Conservation (phyloP, 345 rosid genomes). For the Syzygium grande region DNA sequence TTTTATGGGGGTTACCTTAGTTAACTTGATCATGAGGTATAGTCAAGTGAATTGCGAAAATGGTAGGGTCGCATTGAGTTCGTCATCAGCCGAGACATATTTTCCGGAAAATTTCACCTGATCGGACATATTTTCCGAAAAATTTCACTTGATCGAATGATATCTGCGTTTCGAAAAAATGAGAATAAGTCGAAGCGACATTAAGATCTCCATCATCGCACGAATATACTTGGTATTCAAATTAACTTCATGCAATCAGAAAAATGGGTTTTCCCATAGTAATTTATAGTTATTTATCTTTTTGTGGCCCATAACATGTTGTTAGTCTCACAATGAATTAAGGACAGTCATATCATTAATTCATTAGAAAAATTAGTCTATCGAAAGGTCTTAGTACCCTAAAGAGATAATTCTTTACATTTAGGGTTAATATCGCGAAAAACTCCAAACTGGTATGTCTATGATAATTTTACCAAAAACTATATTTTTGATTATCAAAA, state of each 20-base stretch:
- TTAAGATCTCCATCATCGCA: background rate
- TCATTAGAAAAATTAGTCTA: background rate
- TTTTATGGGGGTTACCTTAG: background rate
- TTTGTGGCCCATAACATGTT: too few species aligned
- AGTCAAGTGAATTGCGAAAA: background rate
- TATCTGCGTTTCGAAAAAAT: background rate
- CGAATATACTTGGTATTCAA: background rate
- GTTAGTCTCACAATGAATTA: too few species aligned
- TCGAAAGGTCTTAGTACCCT: background rate
- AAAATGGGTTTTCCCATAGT: background rate
- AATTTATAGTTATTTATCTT: too few species aligned
- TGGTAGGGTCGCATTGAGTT: background rate
- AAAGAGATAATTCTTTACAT: background rate
- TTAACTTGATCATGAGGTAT: background rate
- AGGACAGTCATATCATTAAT: too few species aligned
- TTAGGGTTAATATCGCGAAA: too few species aligned
- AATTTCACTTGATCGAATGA: background rate
- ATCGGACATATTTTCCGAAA: background rate
- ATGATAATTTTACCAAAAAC: too few species aligned
- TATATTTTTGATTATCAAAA: too few species aligned
- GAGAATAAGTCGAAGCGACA: background rate
- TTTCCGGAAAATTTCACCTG: background rate
- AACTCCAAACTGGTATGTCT: too few species aligned
- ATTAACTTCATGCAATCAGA: background rate
- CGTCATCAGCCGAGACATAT: background rate